Evolutionary conservation across 352 stramenopile species (phyloP), one percentile per base, ranked within the genome.

Genomic region (Albugo candida): DNA sequence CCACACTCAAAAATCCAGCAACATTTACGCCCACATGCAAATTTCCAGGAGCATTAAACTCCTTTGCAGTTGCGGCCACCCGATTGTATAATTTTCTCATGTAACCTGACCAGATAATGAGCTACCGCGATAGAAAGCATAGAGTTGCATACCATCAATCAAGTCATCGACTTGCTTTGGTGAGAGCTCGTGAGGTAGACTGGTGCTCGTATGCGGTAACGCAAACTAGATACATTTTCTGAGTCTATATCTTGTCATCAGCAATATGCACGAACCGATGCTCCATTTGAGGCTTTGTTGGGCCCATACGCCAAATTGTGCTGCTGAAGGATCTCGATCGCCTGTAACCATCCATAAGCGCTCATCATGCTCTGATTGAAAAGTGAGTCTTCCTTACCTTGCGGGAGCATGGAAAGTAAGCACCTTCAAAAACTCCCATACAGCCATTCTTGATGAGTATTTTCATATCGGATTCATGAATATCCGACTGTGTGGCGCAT

Each of bases 1-100:
- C 95, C 36, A 99, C 92, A 42, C 85, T 85, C 52, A 97, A 79
- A 60, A 99, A 99, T 62, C 91, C 93, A 36, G 81, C 76, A 67
- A 99, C 98, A 65, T 95, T 97, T 20, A 85, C 75, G 45, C 94
- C 95, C n/a, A 70, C 63, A 64, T 89, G 72, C 38, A 87, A 69
- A 53, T 92, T 71, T 19, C 78, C 76, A 1, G 61, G 53, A 19
- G 60, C 64, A 55, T 87, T 89, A 54, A 89, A 89, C 19, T 89
- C 77, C 40, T 67, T 63, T 11, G 74, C 74, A 12, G 64, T 82
- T 36, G 61, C 65, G 14, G 72, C 68, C 46, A 89, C 74, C 36
- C 65, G 64, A 45, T 83, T 69, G 54, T 85, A 70, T 37, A 87
- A 60, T 21, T 63, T 45, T 48, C 76, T 58, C 77, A 89, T 89